Percentiles rank a stretch among this genome's conserved stretches.
Evolutionary conservation across 2,329 filamentous ascomycete species (phyloP).

Genomic region (Cercospora zeina): DNA sequence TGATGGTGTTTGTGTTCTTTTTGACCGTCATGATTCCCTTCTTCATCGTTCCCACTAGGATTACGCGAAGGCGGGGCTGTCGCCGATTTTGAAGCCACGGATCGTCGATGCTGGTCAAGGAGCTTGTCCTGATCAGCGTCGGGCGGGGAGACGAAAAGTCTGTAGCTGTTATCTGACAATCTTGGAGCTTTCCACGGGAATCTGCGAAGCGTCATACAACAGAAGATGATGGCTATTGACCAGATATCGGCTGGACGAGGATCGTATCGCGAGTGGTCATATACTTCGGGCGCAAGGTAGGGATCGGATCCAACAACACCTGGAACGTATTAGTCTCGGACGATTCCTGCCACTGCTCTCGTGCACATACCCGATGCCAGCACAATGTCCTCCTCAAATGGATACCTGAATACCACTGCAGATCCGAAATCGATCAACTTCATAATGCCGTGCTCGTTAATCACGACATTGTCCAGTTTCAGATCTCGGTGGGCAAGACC

Average conservation of each 20-base stretch:
- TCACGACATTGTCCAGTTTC: constrained; percentile 96
- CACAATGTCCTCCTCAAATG: constrained; percentile 87
- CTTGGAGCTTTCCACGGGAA: constrained; percentile 98
- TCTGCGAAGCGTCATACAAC: constrained; percentile 92
- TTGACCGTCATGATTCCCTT: constrained; percentile 22
- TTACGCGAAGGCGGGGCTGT: constrained; percentile 47
- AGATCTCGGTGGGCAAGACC: constrained; percentile 91
- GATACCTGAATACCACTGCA: constrained; percentile 94
- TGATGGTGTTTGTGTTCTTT: constrained; percentile 31
- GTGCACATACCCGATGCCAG: constrained; percentile 67
- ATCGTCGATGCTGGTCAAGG: constrained; percentile 34
- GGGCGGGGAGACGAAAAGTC: constrained; percentile 83
- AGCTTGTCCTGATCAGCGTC: constrained; percentile 61
- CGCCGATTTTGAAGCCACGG: constrained; percentile 32
- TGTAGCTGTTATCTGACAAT: constrained; percentile 89
- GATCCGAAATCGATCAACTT: constrained; percentile 99
- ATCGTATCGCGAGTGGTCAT: constrained; percentile 90
- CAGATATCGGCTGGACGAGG: constrained; percentile 93
- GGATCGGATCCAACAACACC: constrained; percentile 86
- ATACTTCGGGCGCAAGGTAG: constrained; percentile 94
- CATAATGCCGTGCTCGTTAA: constrained; percentile 95
- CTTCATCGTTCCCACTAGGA: constrained; percentile 35
- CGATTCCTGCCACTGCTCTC: neutral
- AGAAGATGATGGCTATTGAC: constrained; percentile 98
- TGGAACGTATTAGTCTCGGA: constrained; percentile 40